Evolutionary conservation across 441 rosid species (phyloP), one percentile per base, ranked within the genome.

Genomic region (Euphorbia celastroides): DNA sequence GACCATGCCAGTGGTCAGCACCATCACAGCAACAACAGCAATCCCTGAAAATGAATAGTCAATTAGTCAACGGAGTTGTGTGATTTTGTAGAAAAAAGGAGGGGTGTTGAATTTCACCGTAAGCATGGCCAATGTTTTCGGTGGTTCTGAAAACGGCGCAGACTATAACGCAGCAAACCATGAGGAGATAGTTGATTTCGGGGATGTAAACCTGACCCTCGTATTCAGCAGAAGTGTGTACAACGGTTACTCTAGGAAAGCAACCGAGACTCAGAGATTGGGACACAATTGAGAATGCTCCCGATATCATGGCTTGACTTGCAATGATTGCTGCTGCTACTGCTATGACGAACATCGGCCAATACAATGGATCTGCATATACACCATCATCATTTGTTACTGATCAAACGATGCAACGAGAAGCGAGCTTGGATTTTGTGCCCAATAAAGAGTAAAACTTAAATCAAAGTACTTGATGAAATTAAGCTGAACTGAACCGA

Each of bases 261-360:
- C 93, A 85, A 12, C 88, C 88, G 1, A 85, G 72, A 0, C 85
- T 71, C 31, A 87, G 79, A 0, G 87, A 85, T 56, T 87, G 87
- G 31, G 83, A 84, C 66, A 83, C 82, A 14, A 83, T 82, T 0
- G 88, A 80, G 75, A 83, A 87, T 0, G 89, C 68, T 19, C 81
- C 88, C 0, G 86, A 87, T 54, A 87, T 87, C 84, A 83, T 76
- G 0, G 86, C 83, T 71, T 85, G 86, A 46, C 88, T 85, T 1
- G 88, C 86, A 26, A 85, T 72, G 57, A 83, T 78, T 2, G 88
- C 48, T 0, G 90, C 85, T 66, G 72, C 0, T 8, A 83, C 78
- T 0, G 88, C 72, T 11, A 84, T 72, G 60, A 68, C 81, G 34
- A 84, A 80, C 88, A 83, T 73, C 4, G 88, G 87, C 88, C 88